Conservation (phyloP, 257 asterid genomes). For the Solanum phureja region DNA sequence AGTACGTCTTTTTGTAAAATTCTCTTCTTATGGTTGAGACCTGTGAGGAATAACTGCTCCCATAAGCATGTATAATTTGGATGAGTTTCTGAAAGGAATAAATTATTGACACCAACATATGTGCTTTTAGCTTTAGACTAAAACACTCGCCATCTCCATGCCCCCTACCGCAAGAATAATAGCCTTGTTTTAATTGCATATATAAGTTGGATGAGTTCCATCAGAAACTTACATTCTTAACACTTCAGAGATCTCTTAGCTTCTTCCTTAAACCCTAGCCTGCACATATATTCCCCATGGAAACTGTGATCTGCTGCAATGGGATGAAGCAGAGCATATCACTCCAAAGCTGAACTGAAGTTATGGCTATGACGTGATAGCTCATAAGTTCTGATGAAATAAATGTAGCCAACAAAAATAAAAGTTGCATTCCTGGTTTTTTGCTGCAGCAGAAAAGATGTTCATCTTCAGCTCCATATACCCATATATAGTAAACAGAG, state of each 20-base stretch:
- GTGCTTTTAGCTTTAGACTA: neutral
- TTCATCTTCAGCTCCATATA: neutral
- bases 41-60: neutral
- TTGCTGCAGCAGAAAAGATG: neutral
- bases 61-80: neutral
- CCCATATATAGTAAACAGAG: neutral
- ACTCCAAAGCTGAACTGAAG: neutral
- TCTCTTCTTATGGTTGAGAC: neutral
- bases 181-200: neutral
- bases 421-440: neutral
- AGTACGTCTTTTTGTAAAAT: neutral
- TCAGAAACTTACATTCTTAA: neutral
- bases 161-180: neutral
- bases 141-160: neutral
- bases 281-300: neutral
- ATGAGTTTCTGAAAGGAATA: neutral
- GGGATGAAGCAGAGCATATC: neutral
- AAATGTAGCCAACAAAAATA: neutral
- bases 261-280: neutral
- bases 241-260: neutral
- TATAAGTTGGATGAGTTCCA: neutral
- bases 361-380: neutral
- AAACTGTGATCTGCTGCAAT: neutral
- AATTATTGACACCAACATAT: neutral
- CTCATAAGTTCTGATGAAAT: neutral